These are phyloP conservation scores for Botrytis porri DNA, from an alignment of 2,329 filamentous ascomycete genomes.

Conservation along the genomic window DNA sequence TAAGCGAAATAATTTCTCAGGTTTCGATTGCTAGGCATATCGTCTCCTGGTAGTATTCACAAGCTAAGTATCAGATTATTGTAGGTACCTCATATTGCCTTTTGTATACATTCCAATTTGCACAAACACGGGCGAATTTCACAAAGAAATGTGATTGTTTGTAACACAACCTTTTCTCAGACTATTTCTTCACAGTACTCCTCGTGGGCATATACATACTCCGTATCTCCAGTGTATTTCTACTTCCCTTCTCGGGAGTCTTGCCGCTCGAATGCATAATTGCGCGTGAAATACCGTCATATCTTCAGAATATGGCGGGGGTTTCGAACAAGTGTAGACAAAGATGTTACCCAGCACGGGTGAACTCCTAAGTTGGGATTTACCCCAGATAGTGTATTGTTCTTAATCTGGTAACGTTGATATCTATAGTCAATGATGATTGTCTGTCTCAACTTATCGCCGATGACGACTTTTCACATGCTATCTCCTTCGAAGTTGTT, in stretches of 20 bases:
- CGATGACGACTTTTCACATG: neutral
- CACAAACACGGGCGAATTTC: neutral
- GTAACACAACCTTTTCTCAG: neutral
- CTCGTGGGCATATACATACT: neutral
- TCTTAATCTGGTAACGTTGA: neutral
- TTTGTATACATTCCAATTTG: neutral
- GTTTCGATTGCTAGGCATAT: neutral
- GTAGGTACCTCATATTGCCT: neutral
- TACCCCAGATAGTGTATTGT: neutral
- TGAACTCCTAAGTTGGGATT: neutral
- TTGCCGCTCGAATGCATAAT: neutral
- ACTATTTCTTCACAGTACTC: neutral
- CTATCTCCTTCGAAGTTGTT: neutral
- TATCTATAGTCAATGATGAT: neutral
- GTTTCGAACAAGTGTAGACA: neutral
- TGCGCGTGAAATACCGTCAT: neutral
- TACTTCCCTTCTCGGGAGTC: neutral
- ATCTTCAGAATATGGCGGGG: neutral
- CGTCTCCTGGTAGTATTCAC: neutral
- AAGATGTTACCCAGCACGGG: neutral
- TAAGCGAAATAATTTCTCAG: neutral
- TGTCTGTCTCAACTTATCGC: neutral
- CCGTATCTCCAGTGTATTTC: constrained; percentile 5
- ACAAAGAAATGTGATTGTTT: neutral
- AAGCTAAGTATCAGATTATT: neutral